These are phyloP conservation scores for Centrapalus pauciflorus DNA, from an alignment of 129 eudicot species.

Conservation along the genomic window DNA sequence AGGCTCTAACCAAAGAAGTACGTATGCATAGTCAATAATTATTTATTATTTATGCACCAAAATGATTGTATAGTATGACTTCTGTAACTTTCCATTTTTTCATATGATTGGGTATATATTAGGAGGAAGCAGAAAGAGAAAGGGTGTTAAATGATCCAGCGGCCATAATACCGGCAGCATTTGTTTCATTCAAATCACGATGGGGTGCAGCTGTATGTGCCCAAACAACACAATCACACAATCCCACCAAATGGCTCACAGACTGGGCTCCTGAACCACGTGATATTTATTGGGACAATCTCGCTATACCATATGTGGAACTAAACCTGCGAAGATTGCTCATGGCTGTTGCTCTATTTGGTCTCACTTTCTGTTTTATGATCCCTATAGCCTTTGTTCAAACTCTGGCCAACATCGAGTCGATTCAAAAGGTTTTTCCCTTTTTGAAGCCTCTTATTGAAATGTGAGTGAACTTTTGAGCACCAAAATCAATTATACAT, in stretches of 20 bases:
- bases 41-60: conserved; percentile 2
- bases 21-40: conserved; percentile 22
- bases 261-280: conserved; percentile 99
- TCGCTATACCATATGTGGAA: conserved; percentile 83
- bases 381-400: conserved; percentile 93
- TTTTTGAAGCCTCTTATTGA: conserved; percentile 61
- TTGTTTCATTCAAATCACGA: conserved; percentile 85
- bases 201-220: conserved; percentile 99
- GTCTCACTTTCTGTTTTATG: conserved; percentile 91
- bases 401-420: conserved; percentile 83
- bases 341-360: conserved; percentile 72
- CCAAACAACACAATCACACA: conserved; percentile 78
- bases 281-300: conserved; percentile 91
- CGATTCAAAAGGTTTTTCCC: conserved; percentile 76
- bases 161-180: conserved; percentile 82
- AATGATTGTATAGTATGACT: not conserved
- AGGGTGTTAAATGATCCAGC: conserved; percentile 69
- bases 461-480: conserved; percentile 42
- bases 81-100: too few relatives aligned
- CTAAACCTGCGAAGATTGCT: conserved; percentile 62
- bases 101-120: not conserved
- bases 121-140: conserved; percentile 84
- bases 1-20: conserved; percentile 58
- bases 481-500: not conserved
- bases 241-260: conserved; percentile 92